phyloP scores from a whole-genome alignment of 345 rosid species.

The rapeseed (Brassica napus) region Da-Ae NC_063436.1:26045501-26046000 shows the following conservation, averaged over 20 bases:
- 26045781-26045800: conserved; percentile 45
- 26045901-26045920: conserved; percentile 54
- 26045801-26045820: conserved; percentile 35
- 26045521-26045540: conserved; percentile 32
- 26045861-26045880: conserved; percentile 63
- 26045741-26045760: conserved; percentile 29
- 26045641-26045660: conserved; percentile 37
- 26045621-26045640: conserved; percentile 27
- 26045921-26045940: conserved; percentile 79
- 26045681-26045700: conserved; percentile 59
- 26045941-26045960: conserved; percentile 56
- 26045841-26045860: conserved; percentile 36
- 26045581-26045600: not conserved
- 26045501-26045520: not conserved
- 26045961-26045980: conserved; percentile 76
- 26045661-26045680: conserved; percentile 44
- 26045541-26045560: conserved; percentile 10
- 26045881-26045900: conserved; percentile 84
- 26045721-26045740: conserved; percentile 44
- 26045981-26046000: conserved; percentile 65
- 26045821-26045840: conserved; percentile 22
- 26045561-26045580: conserved; percentile 37
- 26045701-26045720: conserved; percentile 27
- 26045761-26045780: conserved; percentile 13
- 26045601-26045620: conserved; percentile 35